phyloP scores from a whole-genome alignment of 2,329 filamentous ascomycete species.

The Zelopaecilomyces penicillatus region DNA sequence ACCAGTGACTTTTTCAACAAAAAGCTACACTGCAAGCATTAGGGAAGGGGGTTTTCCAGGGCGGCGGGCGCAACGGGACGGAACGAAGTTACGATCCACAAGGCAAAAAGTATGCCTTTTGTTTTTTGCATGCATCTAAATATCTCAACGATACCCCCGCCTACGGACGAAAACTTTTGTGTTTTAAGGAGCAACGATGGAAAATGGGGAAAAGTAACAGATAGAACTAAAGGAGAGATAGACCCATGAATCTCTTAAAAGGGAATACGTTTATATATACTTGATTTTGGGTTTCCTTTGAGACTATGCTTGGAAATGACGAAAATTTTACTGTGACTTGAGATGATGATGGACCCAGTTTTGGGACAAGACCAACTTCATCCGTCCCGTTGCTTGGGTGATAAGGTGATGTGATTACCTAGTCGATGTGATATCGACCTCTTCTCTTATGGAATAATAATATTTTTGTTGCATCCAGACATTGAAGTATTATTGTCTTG shows the following conservation, averaged over 20 bases:
- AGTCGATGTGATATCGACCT: background rate
- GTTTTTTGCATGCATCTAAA: conserved; percentile 24
- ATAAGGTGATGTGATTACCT: too few species aligned
- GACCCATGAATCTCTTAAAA: background rate
- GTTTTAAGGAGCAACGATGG: background rate
- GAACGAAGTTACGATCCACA: conserved; percentile 1
- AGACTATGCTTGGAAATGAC: too few species aligned
- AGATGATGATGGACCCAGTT: too few species aligned
- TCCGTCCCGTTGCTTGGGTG: too few species aligned
- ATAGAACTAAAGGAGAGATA: background rate
- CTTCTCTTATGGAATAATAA: background rate
- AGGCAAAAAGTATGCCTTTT: conserved; percentile 5
- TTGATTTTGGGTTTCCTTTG: too few species aligned
- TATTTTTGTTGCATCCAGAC: too few species aligned
- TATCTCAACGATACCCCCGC: conserved; percentile 33
- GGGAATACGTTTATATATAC: too few species aligned
- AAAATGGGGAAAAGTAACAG: background rate
- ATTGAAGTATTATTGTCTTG: too few species aligned
- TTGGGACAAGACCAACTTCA: too few species aligned
- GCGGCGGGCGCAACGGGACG: conserved; percentile 9
- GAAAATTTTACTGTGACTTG: too few species aligned
- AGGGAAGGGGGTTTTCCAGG: conserved; percentile 2
- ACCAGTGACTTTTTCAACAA: conserved; percentile 33
- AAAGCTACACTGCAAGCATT: conserved; percentile 27
- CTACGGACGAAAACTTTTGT: conserved; percentile 11